Evolutionary conservation across 2,329 filamentous ascomycete species (phyloP).

Genomic region (Xylariaceae sp.): DNA sequence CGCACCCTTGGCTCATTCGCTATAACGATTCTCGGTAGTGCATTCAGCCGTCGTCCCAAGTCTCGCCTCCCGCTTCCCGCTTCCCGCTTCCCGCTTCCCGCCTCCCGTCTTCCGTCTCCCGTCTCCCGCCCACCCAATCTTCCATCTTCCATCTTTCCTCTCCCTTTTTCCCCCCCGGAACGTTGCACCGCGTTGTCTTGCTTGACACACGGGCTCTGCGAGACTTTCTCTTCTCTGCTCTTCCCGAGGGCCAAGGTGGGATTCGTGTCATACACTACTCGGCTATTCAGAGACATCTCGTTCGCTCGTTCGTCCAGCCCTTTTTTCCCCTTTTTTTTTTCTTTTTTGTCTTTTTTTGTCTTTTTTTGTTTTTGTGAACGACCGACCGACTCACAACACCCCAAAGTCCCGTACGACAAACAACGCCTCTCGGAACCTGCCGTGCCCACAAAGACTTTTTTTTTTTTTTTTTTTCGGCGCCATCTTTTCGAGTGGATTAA

Average conservation of each 20-base stretch:
- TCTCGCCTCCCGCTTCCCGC: slow-evolving; percentile 7
- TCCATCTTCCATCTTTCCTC: too few relatives aligned
- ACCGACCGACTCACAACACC: slow-evolving; percentile 21
- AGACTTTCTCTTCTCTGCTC: slow-evolving; percentile 23
- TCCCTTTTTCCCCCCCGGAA: too few relatives aligned
- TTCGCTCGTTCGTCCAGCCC: slow-evolving; percentile 20
- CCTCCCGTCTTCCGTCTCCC: too few relatives aligned
- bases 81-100: background rate
- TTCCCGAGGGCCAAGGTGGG: slow-evolving; percentile 34
- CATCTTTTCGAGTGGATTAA: slow-evolving; percentile 5
- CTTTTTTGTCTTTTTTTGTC: too few relatives aligned
- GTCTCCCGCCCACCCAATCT: too few relatives aligned
- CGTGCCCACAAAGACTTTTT: slow-evolving; percentile 19
- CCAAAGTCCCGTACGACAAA: slow-evolving; percentile 23
- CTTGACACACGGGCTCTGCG: slow-evolving; percentile 30
- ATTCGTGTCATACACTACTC: slow-evolving; percentile 37
- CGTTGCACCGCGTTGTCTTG: slow-evolving; percentile 28
- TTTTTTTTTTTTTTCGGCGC: slow-evolving; percentile 14
- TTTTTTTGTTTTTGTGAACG: slow-evolving; percentile 18
- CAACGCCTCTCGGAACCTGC: slow-evolving; percentile 27
- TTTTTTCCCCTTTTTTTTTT: too few relatives aligned
- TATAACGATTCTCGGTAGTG: background rate
- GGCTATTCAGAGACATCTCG: slow-evolving; percentile 34
- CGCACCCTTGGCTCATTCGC: background rate
- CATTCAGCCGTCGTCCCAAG: slow-evolving; percentile 10